Evolutionary conservation across 225 moss, liverwort and hornwort genomes (phyloP).

Genomic region (Pseudoscleropodium purum): DNA sequence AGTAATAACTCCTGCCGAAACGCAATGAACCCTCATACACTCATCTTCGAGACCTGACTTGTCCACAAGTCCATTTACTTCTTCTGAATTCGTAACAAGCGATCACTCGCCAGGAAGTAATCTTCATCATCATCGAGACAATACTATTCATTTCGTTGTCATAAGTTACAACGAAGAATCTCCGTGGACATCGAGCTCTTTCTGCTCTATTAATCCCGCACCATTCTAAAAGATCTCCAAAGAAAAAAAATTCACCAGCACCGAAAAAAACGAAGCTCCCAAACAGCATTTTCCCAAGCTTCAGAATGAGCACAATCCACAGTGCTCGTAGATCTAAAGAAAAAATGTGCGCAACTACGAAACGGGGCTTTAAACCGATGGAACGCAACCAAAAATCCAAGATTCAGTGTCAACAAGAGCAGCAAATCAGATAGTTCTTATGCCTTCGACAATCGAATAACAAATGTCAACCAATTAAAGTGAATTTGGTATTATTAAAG

Average conservation of each 20-base stretch:
- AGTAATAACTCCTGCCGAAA: no score
- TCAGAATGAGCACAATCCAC: neutral
- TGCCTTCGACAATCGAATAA: neutral
- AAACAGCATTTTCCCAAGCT: no score
- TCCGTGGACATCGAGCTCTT: neutral
- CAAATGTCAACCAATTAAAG: neutral
- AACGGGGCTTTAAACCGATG: no score
- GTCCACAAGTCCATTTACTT: neutral
- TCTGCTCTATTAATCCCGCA: no score
- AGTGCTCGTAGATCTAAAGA: no score
- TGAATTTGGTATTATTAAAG: neutral
- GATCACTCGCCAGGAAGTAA: neutral
- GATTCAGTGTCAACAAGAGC: no score
- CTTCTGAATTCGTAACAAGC: no score
- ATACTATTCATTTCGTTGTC: neutral
- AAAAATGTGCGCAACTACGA: neutral
- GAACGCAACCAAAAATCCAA: no score
- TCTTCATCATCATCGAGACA: no score
- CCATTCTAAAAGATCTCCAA: neutral
- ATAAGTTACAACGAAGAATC: no score
- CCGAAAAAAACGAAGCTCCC: neutral
- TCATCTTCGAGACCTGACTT: neutral
- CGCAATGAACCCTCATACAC: neutral
- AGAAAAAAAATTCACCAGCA: neutral
- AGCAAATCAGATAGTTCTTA: neutral